These are phyloP conservation scores for Ochetophila trinervis DNA, from an alignment of 306 rosid species.

Conservation along the genomic window DNA sequence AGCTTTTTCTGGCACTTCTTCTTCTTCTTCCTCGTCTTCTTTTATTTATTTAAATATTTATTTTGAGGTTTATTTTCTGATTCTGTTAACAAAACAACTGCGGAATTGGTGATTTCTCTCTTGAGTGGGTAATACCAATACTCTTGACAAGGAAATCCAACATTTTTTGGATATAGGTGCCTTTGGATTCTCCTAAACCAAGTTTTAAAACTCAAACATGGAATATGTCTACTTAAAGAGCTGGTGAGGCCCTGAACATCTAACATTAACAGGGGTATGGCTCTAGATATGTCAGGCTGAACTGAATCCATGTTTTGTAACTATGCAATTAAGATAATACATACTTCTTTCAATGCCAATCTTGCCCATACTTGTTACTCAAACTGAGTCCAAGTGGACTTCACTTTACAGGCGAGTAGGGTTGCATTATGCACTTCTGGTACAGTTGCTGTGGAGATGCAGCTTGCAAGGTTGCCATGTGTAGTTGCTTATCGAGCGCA, in stretches of 20 bases:
- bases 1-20: no score
- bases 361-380: not conserved
- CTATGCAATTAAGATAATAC: not conserved
- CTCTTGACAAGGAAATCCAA: not conserved
- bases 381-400: slow-evolving; percentile 16
- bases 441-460: slow-evolving; percentile 76
- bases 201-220: not conserved
- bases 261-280: not conserved
- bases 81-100: not conserved
- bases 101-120: not conserved
- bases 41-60: not conserved
- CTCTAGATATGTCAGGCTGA: not conserved
- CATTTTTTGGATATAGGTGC: not conserved
- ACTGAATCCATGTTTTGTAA: not conserved
- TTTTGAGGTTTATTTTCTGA: not conserved
- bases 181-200: not conserved
- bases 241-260: not conserved
- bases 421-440: slow-evolving; percentile 92
- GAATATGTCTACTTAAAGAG: not conserved
- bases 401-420: slow-evolving; percentile 65
- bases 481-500: slow-evolving; percentile 83
- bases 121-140: no score
- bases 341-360: not conserved
- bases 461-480: slow-evolving; percentile 83
- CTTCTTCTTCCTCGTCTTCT: not conserved